phyloP scores from a whole-genome alignment of 1,139 yeast species.

The Pichia inconspicua region DNA sequence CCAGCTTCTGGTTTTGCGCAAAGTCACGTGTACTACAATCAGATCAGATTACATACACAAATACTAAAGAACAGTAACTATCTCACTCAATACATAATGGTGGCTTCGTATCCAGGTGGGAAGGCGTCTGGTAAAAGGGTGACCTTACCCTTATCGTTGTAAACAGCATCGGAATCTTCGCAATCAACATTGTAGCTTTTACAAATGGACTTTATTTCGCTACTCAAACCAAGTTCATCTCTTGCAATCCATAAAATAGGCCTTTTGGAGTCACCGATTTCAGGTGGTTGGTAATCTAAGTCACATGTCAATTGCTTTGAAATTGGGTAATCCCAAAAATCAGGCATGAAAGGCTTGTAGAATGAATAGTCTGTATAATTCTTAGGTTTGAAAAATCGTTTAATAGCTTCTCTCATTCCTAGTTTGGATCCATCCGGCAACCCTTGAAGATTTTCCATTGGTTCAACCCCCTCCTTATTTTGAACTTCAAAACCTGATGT shows the following conservation, averaged over 20 bases:
- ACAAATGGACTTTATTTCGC: slow-evolving; percentile 45
- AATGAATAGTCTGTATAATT: slow-evolving; percentile 49
- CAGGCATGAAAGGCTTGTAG: slow-evolving; percentile 49
- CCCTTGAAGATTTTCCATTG: slow-evolving; percentile 2
- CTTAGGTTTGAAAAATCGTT: slow-evolving; percentile 59
- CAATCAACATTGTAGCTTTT: slow-evolving; percentile 40
- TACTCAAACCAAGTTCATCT: slow-evolving; percentile 77
- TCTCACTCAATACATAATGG: slow-evolving; percentile 8
- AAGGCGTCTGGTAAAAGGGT: slow-evolving; percentile 47
- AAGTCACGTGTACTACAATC: not conserved
- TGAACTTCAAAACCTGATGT: not conserved
- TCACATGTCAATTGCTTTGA: slow-evolving; percentile 21
- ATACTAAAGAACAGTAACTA: not conserved
- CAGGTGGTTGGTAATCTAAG: slow-evolving; percentile 62
- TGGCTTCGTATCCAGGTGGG: slow-evolving; percentile 36
- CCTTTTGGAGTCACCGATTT: slow-evolving; percentile 46
- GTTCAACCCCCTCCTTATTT: not conserved
- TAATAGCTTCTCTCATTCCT: slow-evolving; percentile 18
- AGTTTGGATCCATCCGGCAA: not conserved
- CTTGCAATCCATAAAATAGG: slow-evolving; percentile 84
- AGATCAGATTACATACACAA: too few relatives aligned
- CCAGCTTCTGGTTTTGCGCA: not conserved
- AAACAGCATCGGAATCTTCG: slow-evolving; percentile 58
- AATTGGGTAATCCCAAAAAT: slow-evolving; percentile 32
- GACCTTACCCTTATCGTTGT: slow-evolving; percentile 52